Percentiles rank a stretch among this genome's conserved stretches.
These are phyloP conservation scores for Globisporangium emineosum DNA, from an alignment of 352 stramenopile genomes.

Conservation along the genomic window DNA sequence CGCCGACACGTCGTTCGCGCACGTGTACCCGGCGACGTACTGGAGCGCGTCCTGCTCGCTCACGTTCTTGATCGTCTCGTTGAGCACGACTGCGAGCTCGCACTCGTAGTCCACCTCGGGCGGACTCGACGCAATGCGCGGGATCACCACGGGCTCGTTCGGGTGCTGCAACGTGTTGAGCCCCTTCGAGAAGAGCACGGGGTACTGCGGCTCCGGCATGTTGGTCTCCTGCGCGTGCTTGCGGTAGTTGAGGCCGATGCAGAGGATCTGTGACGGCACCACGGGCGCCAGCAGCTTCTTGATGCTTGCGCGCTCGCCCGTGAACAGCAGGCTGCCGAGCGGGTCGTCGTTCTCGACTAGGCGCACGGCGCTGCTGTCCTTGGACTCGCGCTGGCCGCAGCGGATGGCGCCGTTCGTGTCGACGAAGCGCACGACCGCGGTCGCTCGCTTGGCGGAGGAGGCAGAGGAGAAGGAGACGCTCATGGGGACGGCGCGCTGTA, in stretches of 20 bases:
- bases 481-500: background rate
- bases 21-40: slow-evolving; percentile 88
- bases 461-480: slow-evolving; percentile 16
- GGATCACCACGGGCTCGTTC: slow-evolving; percentile 76
- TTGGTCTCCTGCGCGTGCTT: slow-evolving; percentile 88
- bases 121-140: slow-evolving; percentile 56
- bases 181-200: slow-evolving; percentile 89
- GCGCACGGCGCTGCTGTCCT: slow-evolving; percentile 33
- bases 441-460: slow-evolving; percentile 30
- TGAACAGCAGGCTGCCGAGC: slow-evolving; percentile 60
- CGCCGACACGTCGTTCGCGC: slow-evolving; percentile 86
- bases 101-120: slow-evolving; percentile 90
- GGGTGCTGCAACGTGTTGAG: slow-evolving; percentile 77
- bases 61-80: slow-evolving; percentile 80
- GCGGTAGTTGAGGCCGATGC: slow-evolving; percentile 90
- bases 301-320: slow-evolving; percentile 54
- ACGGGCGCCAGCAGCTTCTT: slow-evolving; percentile 78
- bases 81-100: slow-evolving; percentile 87
- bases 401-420: slow-evolving; percentile 51
- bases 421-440: slow-evolving; percentile 63
- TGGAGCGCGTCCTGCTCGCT: slow-evolving; percentile 76
- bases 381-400: slow-evolving; percentile 49
- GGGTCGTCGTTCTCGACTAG: slow-evolving; percentile 70
- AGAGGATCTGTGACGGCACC: slow-evolving; percentile 77
- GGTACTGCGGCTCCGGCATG: slow-evolving; percentile 71